These are phyloP conservation scores for Chlamydomonas incerta DNA, from an alignment of 139 green algal genomes.

Conservation along the genomic window DNA sequence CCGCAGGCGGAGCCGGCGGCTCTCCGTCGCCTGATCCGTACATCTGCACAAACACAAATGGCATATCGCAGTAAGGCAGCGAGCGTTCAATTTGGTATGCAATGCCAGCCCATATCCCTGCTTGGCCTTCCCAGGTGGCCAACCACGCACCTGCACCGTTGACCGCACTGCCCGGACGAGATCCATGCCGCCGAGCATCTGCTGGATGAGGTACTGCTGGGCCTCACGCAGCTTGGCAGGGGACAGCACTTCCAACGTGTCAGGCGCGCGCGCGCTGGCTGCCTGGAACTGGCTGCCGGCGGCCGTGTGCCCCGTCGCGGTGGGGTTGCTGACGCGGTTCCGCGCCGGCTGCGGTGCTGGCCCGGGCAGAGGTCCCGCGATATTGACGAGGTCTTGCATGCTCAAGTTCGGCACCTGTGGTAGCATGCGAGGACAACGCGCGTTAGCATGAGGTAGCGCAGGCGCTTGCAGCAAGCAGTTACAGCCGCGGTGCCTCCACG, in stretches of 20 bases:
- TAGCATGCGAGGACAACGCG: background rate
- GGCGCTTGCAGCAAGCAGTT: too few relatives aligned
- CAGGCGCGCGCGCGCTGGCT: background rate
- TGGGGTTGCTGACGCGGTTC: background rate
- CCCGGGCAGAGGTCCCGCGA: background rate
- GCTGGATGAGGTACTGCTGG: background rate
- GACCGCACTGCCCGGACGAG: background rate
- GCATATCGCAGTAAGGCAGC: too few relatives aligned
- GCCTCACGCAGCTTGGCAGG: background rate
- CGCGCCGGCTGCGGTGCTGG: background rate
- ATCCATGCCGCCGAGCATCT: background rate
- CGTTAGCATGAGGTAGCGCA: too few relatives aligned
- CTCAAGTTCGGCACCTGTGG: conserved; percentile 11
- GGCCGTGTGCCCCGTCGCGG: too few relatives aligned
- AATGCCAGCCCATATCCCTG: too few relatives aligned
- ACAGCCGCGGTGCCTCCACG: too few relatives aligned
- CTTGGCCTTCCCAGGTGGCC: too few relatives aligned
- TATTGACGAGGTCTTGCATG: conserved; percentile 28
- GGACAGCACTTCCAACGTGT: too few relatives aligned
- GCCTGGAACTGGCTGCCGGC: too few relatives aligned
- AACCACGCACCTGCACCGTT: background rate
- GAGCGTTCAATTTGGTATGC: too few relatives aligned
- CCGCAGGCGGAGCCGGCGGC: background rate
- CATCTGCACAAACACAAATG: background rate
- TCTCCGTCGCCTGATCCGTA: background rate